Evolutionary conservation across 2,329 filamentous ascomycete species (phyloP).

Genomic region (Fusarium devonianum): DNA sequence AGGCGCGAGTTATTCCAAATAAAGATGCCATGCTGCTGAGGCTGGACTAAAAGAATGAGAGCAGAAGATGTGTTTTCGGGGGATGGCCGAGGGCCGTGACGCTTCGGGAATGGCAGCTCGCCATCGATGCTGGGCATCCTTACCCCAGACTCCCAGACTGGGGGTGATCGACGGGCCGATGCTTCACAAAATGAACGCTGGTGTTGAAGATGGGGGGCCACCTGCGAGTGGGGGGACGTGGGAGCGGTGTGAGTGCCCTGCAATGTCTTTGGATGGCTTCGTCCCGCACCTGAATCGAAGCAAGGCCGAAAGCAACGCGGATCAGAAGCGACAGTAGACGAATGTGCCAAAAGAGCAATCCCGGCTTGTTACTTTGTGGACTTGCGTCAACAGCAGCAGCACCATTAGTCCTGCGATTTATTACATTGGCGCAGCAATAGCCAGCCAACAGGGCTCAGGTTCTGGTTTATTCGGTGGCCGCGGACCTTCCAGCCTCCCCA

Average conservation of each 20-base stretch:
- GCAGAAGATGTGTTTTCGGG: constrained; percentile 26
- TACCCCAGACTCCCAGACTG: constrained; percentile 33
- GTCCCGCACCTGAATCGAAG: constrained; percentile 21
- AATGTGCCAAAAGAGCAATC: not conserved
- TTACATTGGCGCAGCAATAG: no score
- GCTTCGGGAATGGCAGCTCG: constrained; percentile 1
- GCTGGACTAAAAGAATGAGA: no score
- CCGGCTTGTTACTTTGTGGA: no score
- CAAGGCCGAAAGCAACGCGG: constrained; percentile 27
- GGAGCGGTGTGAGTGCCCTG: constrained; percentile 37
- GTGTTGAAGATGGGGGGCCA: constrained; percentile 25
- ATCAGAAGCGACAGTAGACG: not conserved
- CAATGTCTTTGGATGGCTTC: constrained; percentile 35
- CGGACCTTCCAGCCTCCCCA: not conserved
- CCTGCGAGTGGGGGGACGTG: constrained; percentile 35
- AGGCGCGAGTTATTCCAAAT: not conserved
- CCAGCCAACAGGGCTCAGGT: no score
- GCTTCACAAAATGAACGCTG: constrained; percentile 27
- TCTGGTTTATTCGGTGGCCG: constrained; percentile 4
- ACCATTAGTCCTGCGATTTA: no score
- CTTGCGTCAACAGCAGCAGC: no score
- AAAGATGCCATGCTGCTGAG: no score
- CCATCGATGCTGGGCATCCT: constrained; percentile 5
- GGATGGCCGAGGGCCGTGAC: constrained; percentile 35
- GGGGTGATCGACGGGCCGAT: constrained; percentile 32